Percentiles rank a stretch among this genome's conserved stretches.
Evolutionary conservation across 1,284 basidiomycete species (phyloP).

Genomic region (Ustilago tritici): DNA sequence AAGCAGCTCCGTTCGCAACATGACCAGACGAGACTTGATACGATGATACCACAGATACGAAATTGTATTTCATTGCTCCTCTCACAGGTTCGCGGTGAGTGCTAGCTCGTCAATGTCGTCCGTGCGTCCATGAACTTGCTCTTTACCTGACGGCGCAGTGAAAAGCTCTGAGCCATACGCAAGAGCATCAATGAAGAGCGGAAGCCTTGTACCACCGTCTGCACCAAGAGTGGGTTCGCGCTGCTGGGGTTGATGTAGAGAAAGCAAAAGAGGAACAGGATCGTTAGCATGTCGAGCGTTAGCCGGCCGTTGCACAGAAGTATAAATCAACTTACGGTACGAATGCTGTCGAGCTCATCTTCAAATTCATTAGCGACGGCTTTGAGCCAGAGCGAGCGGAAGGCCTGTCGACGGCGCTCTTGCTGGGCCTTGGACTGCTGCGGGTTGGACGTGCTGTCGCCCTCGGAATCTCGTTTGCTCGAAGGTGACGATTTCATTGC

Average conservation of each 20-base stretch:
- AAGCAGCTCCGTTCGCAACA: conserved; percentile 7
- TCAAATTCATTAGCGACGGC: conserved; percentile 59
- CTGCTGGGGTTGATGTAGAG: background rate
- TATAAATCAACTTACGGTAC: conserved; percentile 29
- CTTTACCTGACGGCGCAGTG: background rate
- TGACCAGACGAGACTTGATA: background rate
- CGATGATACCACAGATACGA: background rate
- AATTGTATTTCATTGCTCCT: background rate
- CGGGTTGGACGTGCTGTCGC: background rate
- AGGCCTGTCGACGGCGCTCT: conserved; percentile 39
- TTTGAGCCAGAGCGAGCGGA: conserved; percentile 57
- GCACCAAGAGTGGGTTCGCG: conserved; percentile 50
- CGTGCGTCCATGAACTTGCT: background rate
- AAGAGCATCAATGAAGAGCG: conserved; percentile 59
- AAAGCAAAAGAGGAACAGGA: background rate
- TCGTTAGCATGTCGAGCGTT: background rate
- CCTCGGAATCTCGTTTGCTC: background rate
- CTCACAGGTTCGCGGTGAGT: conserved; percentile 28
- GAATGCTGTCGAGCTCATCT: conserved; percentile 55
- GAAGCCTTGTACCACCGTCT: conserved; percentile 51
- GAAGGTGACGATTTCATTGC: conserved; percentile 18
- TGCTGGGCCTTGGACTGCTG: conserved; percentile 22
- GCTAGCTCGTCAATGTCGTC: conserved; percentile 23
- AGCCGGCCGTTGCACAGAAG: background rate
- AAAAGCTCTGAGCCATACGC: conserved; percentile 53